These are phyloP conservation scores for Pachysandra terminalis DNA, from an alignment of 164 flowering plant species.

Conservation along the genomic window DNA sequence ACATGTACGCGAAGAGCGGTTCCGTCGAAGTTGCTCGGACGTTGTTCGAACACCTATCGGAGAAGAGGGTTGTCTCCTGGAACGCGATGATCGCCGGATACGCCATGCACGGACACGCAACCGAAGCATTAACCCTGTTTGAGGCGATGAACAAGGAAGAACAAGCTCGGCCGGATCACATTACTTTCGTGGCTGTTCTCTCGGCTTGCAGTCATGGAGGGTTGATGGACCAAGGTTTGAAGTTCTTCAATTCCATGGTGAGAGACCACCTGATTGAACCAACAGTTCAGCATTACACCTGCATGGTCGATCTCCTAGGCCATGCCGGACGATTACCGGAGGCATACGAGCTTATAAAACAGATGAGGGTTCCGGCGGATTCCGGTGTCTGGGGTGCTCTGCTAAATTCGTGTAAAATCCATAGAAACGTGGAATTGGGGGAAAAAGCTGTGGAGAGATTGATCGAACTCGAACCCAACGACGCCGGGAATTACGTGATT, in stretches of 20 bases:
- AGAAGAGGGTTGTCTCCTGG: conserved; percentile 42
- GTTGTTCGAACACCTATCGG: conserved; percentile 30
- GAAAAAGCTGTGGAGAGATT: conserved; percentile 39
- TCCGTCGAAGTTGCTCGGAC: conserved; percentile 28
- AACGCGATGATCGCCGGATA: conserved; percentile 51
- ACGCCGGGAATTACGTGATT: conserved; percentile 50
- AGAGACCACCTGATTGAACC: conserved; percentile 31
- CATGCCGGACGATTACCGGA: conserved; percentile 33
- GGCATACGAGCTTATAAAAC: conserved; percentile 35
- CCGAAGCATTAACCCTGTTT: conserved; percentile 39
- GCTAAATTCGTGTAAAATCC: conserved; percentile 42
- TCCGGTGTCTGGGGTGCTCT: conserved; percentile 55
- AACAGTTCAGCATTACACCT: conserved; percentile 43
- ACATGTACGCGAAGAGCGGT: conserved; percentile 58
- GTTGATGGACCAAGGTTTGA: conserved; percentile 37
- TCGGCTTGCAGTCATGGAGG: conserved; percentile 54
- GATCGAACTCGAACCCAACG: conserved; percentile 40
- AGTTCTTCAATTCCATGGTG: conserved; percentile 25
- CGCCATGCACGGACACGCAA: conserved; percentile 47
- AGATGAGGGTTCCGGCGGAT: conserved; percentile 40
- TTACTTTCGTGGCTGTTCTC: conserved; percentile 47
- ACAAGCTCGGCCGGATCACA: conserved; percentile 40
- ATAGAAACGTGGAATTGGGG: conserved; percentile 39
- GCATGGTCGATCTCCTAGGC: conserved; percentile 54
- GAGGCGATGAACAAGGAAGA: conserved; percentile 27